Conservation (phyloP, 345 rosid species). For the Angophora floribunda region DNA sequence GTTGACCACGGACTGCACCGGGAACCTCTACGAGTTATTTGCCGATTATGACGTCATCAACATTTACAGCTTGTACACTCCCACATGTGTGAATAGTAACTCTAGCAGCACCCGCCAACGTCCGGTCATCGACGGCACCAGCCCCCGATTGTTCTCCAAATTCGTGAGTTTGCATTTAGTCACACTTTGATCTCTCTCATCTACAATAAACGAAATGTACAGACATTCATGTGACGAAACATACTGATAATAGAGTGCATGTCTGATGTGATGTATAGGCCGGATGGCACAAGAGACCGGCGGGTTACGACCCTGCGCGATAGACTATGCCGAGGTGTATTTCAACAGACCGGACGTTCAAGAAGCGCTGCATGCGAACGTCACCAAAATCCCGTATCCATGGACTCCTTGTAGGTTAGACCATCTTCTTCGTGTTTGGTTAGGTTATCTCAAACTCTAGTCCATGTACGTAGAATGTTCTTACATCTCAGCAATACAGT, state of each 20-base stretch:
- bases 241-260: background rate
- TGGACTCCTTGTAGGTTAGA: slow-evolving; percentile 79
- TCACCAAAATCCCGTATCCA: slow-evolving; percentile 46
- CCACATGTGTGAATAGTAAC: slow-evolving; percentile 20
- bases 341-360: slow-evolving; percentile 79
- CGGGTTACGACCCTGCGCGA: slow-evolving; percentile 74
- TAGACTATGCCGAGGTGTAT: slow-evolving; percentile 36
- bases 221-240: background rate
- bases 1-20: slow-evolving; percentile 14
- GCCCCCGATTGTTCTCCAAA: slow-evolving; percentile 30
- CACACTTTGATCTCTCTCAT: background rate
- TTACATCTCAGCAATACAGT: background rate
- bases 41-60: slow-evolving; percentile 39
- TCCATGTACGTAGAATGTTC: background rate
- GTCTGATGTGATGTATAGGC: slow-evolving; percentile 8
- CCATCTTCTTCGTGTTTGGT: background rate
- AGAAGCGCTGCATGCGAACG: slow-evolving; percentile 66
- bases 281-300: slow-evolving; percentile 44
- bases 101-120: slow-evolving; percentile 12
- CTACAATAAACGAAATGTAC: no score
- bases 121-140: slow-evolving; percentile 10
- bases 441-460: background rate
- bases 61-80: slow-evolving; percentile 72
- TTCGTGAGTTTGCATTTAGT: slow-evolving; percentile 16
- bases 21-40: slow-evolving; percentile 31